These are phyloP conservation scores for Cercospora sesami DNA, from an alignment of 2,329 filamentous ascomycete species.

Conservation along the genomic window DNA sequence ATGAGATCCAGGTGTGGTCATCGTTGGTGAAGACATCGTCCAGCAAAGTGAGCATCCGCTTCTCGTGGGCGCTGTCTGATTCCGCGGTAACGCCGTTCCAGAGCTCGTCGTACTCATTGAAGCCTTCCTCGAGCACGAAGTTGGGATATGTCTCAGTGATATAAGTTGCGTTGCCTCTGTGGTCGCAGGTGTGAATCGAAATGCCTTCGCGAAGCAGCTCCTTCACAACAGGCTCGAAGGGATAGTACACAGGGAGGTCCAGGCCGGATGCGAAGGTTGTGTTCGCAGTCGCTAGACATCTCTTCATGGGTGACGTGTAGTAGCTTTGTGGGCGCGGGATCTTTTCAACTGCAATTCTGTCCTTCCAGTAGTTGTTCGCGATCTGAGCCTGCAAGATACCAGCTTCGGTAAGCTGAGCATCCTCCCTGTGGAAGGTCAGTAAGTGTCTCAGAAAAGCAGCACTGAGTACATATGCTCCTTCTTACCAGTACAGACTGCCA, in stretches of 20 bases:
- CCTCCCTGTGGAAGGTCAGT: slow-evolving; percentile 40
- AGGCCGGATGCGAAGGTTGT: slow-evolving; percentile 59
- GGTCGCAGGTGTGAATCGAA: slow-evolving; percentile 67
- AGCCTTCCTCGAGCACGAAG: slow-evolving; percentile 60
- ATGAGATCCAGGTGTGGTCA: slow-evolving; percentile 56
- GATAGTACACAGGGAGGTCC: slow-evolving; percentile 51
- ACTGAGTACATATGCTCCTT: not conserved
- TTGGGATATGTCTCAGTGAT: slow-evolving; percentile 56
- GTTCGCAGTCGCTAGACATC: slow-evolving; percentile 64
- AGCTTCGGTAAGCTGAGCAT: slow-evolving; percentile 60
- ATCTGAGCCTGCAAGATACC: slow-evolving; percentile 60
- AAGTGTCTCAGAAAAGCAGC: not conserved
- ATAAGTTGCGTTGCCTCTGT: slow-evolving; percentile 56
- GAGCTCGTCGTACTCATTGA: slow-evolving; percentile 59
- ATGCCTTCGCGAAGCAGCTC: slow-evolving; percentile 67
- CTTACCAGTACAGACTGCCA: slow-evolving; percentile 58
- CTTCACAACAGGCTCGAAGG: slow-evolving; percentile 62
- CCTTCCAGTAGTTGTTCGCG: slow-evolving; percentile 62
- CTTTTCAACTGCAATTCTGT: slow-evolving; percentile 54
- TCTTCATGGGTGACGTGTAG: slow-evolving; percentile 64
- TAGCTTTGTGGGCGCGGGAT: slow-evolving; percentile 64
- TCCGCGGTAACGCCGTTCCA: slow-evolving; percentile 56
- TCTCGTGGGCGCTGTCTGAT: slow-evolving; percentile 53
- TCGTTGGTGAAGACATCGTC: slow-evolving; percentile 60
- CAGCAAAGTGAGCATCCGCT: slow-evolving; percentile 52